Evolutionary conservation across 139 green algal species (phyloP), one percentile per base, ranked within the genome.

Genomic region (Chlamydomonas sphaeroides): DNA sequence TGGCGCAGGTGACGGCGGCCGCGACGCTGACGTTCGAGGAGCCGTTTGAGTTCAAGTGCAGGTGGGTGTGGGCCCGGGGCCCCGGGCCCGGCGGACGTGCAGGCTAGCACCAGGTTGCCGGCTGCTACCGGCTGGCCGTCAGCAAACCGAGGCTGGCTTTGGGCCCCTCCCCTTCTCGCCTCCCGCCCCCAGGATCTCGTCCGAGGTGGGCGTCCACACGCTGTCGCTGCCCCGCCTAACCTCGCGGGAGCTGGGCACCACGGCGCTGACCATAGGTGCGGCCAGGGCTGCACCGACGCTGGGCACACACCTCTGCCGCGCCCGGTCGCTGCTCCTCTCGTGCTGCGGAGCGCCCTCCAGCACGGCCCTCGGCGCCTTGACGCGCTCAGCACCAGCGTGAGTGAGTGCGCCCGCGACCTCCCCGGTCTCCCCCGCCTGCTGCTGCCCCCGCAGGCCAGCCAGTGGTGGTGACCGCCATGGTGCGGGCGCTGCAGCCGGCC

Each of bases 11-110:
- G n/a, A 82, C 75, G 8, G 75, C 75, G 21, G 73, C n/a, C 17
- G 75, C 72, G 4, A 80, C 81, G 30, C 41, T 90, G 32, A 62
- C 48, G 1, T 86, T 90, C 38, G 49, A 68, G 17, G 75, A 89
- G 76, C 88, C 88, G 39, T 89, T 92, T 63, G 79, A 92, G 36
- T 74, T 84, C 71, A 89, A 78, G 79, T 86, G 65, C 57, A 79
- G 56, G 77, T 75, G 32, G 48, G 78, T 1, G n/a, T n/a, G n/a
- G n/a, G n/a, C n/a, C n/a, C n/a, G n/a, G n/a, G n/a, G n/a, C n/a
- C n/a, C n/a, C n/a, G n/a, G n/a, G n/a, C n/a, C n/a, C n/a, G n/a
- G n/a, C n/a, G n/a, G n/a, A n/a, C n/a, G n/a, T n/a, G n/a, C n/a
- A n/a, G n/a, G n/a, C n/a, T n/a, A n/a, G n/a, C n/a, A n/a, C n/a